Percentiles rank a stretch among this genome's conserved stretches.
phyloP scores from a whole-genome alignment of 345 rosid genomes.

The Murraya paniculata region DNA sequence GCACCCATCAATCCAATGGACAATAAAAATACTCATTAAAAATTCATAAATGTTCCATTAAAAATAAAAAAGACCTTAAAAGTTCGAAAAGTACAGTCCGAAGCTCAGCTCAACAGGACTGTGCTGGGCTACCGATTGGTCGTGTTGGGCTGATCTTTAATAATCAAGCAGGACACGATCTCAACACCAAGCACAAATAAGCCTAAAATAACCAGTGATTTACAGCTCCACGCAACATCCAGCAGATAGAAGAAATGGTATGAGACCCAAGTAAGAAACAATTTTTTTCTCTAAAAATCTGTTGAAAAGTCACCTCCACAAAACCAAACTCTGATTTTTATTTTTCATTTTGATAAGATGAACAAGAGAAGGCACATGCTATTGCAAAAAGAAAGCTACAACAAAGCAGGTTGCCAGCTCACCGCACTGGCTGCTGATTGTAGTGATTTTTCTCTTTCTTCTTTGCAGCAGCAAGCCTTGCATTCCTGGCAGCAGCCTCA shows the following conservation, averaged over 20 bases:
- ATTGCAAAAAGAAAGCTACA: neutral
- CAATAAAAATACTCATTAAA: too few species aligned
- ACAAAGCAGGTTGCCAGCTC: constrained; percentile 13
- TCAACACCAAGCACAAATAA: too few species aligned
- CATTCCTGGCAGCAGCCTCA: constrained; percentile 76
- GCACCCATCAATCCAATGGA: too few species aligned
- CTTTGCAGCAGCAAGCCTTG: constrained; percentile 78
- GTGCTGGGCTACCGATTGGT: neutral
- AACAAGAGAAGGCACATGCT: constrained; percentile 22
- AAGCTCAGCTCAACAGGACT: too few species aligned
- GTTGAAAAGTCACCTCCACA: constrained; percentile 14
- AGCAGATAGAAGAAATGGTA: neutral
- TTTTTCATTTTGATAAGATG: constrained; percentile 24
- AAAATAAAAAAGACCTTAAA: too few species aligned
- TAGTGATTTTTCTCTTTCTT: constrained; percentile 87
- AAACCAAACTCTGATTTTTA: constrained; percentile 29
- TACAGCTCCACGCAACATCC: neutral
- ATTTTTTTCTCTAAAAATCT: constrained; percentile 7
- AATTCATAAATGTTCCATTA: too few species aligned
- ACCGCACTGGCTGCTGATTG: constrained; percentile 77
- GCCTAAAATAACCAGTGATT: neutral
- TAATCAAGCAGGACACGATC: neutral
- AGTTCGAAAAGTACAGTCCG: neutral
- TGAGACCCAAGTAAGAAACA: neutral
- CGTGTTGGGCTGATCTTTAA: neutral